These are phyloP conservation scores for Vicia villosa DNA, from an alignment of 306 rosid species.

Conservation along the genomic window DNA sequence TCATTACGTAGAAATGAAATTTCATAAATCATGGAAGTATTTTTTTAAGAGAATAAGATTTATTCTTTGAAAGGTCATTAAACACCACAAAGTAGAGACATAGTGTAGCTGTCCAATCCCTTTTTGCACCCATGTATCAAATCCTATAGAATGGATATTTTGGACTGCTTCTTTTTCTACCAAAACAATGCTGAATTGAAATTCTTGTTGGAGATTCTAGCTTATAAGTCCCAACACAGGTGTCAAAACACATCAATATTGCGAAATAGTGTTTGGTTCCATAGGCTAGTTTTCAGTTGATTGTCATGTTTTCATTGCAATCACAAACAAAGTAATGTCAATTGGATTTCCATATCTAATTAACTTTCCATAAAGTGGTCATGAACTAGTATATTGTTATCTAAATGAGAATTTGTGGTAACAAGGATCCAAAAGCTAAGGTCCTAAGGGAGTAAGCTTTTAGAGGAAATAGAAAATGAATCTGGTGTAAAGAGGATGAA, in stretches of 20 bases:
- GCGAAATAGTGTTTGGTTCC: conserved; percentile 6
- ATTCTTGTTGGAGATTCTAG: conserved; percentile 4
- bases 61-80: not conserved
- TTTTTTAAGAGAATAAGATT: conserved; percentile 19
- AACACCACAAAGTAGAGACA: not conserved
- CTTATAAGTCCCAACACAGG: conserved; percentile 15
- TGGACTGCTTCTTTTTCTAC: conserved; percentile 14
- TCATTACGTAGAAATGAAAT: conserved; percentile 7
- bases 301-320: not conserved
- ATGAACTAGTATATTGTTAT: not conserved
- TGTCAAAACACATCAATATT: not conserved
- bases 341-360: conserved; percentile 2
- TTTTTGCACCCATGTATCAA: not conserved
- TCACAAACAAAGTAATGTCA: not conserved
- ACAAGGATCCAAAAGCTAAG: not conserved
- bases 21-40: conserved; percentile 8
- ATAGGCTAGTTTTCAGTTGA: not conserved
- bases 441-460: not conserved
- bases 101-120: conserved; percentile 1
- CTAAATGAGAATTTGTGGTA: not conserved
- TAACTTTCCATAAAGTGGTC: not conserved
- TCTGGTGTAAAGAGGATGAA: not conserved
- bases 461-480: conserved; percentile 3
- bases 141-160: not conserved
- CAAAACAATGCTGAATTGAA: not conserved